Evolutionary conservation across 805 yeast species (phyloP), one percentile per base, ranked within the genome.

Genomic region (Myxozyma melibiosi): DNA sequence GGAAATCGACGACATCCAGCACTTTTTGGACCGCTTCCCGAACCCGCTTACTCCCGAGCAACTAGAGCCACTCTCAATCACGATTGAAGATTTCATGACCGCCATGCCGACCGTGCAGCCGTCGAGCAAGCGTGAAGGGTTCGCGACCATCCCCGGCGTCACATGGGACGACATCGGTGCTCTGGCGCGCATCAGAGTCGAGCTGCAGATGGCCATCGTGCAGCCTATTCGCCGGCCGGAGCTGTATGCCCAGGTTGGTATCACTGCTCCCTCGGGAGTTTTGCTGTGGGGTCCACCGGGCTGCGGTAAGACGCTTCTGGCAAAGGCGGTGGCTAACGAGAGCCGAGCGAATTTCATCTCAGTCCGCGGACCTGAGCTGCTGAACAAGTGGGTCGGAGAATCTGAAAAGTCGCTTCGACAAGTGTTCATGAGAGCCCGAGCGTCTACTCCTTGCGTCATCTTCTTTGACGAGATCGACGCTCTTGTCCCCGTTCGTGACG

Each of bases 241-340:
- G 61, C 74, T 92, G 20, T 94, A 88, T 69, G 84, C 83, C 62
- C 83, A 84, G 57, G 97, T 91, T 9, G 99, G 99, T 71, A 91
- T 94, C 41, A 83, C 90, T 53, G 97, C 97, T 0, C 98, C 98
- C 1, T 90, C 96, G 0, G 99, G 99, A 55, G 99, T 94, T 1
- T 74, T 94, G 25, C 80, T 94, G 78, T 94, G 99, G 99, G 99
- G 99, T 0, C 99, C 99, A 1, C 99, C 99, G 2, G 99, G 99
- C 35, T 94, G 98, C 75, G 99, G 99, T 79, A 94, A 94, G 70
- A 94, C 99, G 0, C 77, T 94, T 48, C 76, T 94, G 28, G 98
- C 98, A 0, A 94, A 94, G 68, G 99, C 99, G 1, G 98, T 94
- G 2, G 99, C 99, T 9, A 92, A 92, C 70, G 98, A 94, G 72